Evolutionary conservation across 2,329 filamentous ascomycete genomes (phyloP), one percentile per base, ranked within the genome.

Genomic region (Calycina herbarum): DNA sequence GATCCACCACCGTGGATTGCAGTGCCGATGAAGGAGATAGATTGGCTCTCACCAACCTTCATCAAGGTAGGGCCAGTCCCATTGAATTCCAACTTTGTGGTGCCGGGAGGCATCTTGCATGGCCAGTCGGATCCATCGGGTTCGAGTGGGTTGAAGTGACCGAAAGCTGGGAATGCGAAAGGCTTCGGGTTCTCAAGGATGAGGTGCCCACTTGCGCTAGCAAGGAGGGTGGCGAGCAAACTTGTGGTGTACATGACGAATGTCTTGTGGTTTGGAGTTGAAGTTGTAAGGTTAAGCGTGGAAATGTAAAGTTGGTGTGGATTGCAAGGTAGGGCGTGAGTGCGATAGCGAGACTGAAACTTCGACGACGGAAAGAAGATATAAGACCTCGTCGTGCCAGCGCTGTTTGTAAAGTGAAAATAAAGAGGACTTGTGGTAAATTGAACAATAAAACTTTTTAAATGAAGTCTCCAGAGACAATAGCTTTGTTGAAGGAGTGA

Each of bases 1-100:
- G 33, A 42, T n/a, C 59, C 59, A 15, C 59, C 59, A 33, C 59
- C 59, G 40, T 61, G 59, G 10, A 61, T 42, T 42, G 59, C 59
- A 2, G 40, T 8, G 5, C 59, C 59, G n/a, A 27, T 48, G 1
- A 61, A 61, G 3, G 38, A 48, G n/a, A 45, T 6, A 29, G 35
- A 20, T 31, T 61, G 59, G 17, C 11, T n/a, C 27, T 61, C 20
- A 31, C 59, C 59, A 27, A 29, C 29, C 6, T 24, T 48, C 59
- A 42, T 45, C 8, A 31, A 10, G 20, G 57, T 59, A 29, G 40
- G 59, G 20, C n/a, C n/a, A 45, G 20, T 29, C 17, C 59, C 59
- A n/a, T 61, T 42, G 5, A 61, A 24, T 42, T 61, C 10, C 4
- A 61, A 33, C n/a, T 61, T 61, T 11, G 10, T 31, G 27, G 59